Conservation (phyloP, 2,329 filamentous ascomycete species). For the Penicillium sp. region DNA sequence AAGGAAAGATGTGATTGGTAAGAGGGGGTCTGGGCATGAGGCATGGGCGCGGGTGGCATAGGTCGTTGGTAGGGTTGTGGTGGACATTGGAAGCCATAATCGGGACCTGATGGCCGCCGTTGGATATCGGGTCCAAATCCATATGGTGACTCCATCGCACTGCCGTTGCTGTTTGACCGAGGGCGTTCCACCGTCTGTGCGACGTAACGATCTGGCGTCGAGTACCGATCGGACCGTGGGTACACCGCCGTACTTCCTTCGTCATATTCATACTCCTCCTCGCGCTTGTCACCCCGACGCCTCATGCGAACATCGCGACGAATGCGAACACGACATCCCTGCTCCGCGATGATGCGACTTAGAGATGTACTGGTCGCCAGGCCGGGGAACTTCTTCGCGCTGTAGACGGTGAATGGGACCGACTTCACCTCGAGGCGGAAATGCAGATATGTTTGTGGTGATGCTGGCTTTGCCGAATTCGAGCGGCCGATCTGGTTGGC, state of each 20-base stretch:
- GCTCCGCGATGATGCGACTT: conserved; percentile 90
- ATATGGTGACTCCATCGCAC: conserved; percentile 57
- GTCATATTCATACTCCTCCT: conserved; percentile 71
- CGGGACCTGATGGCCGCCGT: conserved; percentile 58
- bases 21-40: conserved; percentile 45
- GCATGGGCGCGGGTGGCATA: conserved; percentile 46
- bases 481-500: conserved; percentile 36
- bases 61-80: conserved; percentile 45
- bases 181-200: conserved; percentile 58
- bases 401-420: conserved; percentile 83
- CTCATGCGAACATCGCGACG: conserved; percentile 92
- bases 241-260: conserved; percentile 56
- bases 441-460: conserved; percentile 68
- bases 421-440: conserved; percentile 92
- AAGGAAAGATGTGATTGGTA: conserved; percentile 52
- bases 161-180: conserved; percentile 64
- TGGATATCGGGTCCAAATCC: conserved; percentile 51
- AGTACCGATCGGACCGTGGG: conserved; percentile 55
- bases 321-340: conserved; percentile 95
- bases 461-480: conserved; percentile 47
- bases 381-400: conserved; percentile 98
- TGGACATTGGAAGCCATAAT: conserved; percentile 45
- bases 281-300: conserved; percentile 74
- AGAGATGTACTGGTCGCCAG: conserved; percentile 86
- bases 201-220: conserved; percentile 57